A percentile compares a stretch with the other conserved stretches of the same genome.
Conservation (phyloP, 306 rosid species). For the Cyamopsis tetragonoloba region DNA sequence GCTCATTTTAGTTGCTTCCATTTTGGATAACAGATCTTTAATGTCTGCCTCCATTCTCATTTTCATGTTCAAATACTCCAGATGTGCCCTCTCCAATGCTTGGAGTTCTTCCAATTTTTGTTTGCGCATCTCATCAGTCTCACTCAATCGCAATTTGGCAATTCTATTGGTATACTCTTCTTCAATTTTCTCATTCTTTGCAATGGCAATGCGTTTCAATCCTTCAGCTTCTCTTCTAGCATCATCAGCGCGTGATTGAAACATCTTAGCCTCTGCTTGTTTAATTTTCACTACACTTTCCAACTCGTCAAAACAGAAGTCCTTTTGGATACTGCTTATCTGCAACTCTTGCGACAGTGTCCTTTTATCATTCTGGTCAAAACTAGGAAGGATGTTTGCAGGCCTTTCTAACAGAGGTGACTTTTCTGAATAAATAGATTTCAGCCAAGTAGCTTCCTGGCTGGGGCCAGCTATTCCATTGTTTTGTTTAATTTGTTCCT, state of each 20-base stretch:
- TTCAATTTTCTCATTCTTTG: conserved; percentile 80
- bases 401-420: conserved; percentile 57
- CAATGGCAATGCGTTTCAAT: conserved; percentile 74
- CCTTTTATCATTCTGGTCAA: conserved; percentile 60
- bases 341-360: conserved; percentile 56
- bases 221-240: conserved; percentile 96
- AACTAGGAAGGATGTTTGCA: conserved; percentile 61
- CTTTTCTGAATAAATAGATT: conserved; percentile 63
- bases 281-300: conserved; percentile 79
- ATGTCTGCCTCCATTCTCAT: conserved; percentile 89
- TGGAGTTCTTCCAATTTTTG: conserved; percentile 81
- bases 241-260: conserved; percentile 83
- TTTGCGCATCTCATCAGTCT: conserved; percentile 73
- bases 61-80: conserved; percentile 81
- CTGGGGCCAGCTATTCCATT: conserved; percentile 65
- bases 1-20: conserved; percentile 94
- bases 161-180: conserved; percentile 74
- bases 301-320: conserved; percentile 74
- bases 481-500: conserved; percentile 59
- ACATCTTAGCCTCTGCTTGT: conserved; percentile 91
- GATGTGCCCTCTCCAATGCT: conserved; percentile 66
- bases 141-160: conserved; percentile 58
- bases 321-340: conserved; percentile 57
- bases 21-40: conserved; percentile 74
- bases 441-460: conserved; percentile 80